Percentiles rank a stretch among this genome's conserved stretches.
phyloP scores from a whole-genome alignment of 192 early-diverging fungal species.

The Gryganskiella cystojenkinii region DNA sequence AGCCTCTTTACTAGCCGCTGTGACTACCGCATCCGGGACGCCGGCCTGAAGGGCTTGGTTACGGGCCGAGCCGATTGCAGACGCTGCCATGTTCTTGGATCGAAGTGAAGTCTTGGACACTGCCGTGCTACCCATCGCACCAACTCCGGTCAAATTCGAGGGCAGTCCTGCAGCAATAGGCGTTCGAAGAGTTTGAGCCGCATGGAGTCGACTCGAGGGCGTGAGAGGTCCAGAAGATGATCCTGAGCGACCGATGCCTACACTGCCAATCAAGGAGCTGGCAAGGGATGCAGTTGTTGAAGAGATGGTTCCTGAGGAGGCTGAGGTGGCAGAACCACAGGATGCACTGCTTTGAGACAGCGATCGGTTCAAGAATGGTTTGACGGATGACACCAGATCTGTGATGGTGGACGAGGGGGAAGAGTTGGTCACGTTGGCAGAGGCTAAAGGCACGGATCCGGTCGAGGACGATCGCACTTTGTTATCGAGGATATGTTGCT shows the following conservation, averaged over 20 bases:
- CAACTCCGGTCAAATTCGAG: slow-evolving; percentile 22
- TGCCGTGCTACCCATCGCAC: slow-evolving; percentile 38
- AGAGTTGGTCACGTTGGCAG: too few relatives aligned
- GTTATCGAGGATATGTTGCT: slow-evolving; percentile 31
- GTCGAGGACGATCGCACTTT: slow-evolving; percentile 22
- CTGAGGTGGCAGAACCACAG: neutral
- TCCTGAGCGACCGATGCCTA: slow-evolving; percentile 13
- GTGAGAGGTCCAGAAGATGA: slow-evolving; percentile 12
- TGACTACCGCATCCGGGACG: slow-evolving; percentile 19
- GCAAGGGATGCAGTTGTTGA: neutral
- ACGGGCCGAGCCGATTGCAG: slow-evolving; percentile 36
- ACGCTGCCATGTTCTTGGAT: slow-evolving; percentile 40
- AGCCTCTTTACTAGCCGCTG: slow-evolving; percentile 28
- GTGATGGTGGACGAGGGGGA: slow-evolving; percentile 24
- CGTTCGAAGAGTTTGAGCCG: slow-evolving; percentile 28
- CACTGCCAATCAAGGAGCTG: slow-evolving; percentile 14
- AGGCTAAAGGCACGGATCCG: neutral
- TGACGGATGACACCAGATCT: slow-evolving; percentile 26
- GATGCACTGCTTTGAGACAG: neutral
- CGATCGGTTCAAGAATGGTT: slow-evolving; percentile 31
- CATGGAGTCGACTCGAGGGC: slow-evolving; percentile 29
- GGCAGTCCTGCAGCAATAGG: slow-evolving; percentile 49
- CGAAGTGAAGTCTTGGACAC: slow-evolving; percentile 32
- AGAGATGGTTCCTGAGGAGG: neutral
- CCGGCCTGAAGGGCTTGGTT: slow-evolving; percentile 34